Conservation (phyloP, 257 asterid species). For the Striga asiatica region DNA sequence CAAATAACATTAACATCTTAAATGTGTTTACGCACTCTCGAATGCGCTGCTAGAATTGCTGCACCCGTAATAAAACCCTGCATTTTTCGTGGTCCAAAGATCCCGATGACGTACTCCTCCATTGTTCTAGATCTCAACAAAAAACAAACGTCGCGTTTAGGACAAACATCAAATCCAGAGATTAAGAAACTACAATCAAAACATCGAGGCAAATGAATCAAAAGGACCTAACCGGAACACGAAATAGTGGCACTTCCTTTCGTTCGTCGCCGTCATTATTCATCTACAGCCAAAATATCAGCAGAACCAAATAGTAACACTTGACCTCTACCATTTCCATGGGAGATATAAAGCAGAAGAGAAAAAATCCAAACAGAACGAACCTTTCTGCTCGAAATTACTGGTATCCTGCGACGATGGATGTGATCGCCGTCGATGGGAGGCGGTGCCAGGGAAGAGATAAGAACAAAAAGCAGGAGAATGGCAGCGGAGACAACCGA, state of each 20-base stretch:
- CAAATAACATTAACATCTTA: not conserved
- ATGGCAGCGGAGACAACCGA: constrained; percentile 44
- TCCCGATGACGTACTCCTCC: constrained; percentile 44
- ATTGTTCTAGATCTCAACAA: constrained; percentile 43
- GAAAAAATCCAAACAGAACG: not conserved
- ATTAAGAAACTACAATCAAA: constrained; percentile 7
- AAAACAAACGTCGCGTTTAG: constrained; percentile 29
- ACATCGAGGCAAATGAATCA: not conserved
- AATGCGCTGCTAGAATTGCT: constrained; percentile 63
- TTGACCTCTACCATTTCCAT: not conserved
- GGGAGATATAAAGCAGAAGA: not conserved
- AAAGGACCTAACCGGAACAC: constrained; percentile 50
- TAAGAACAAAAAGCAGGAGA: constrained; percentile 38
- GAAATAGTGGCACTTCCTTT: constrained; percentile 22
- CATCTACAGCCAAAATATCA: constrained; percentile 21
- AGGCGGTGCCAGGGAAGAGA: constrained; percentile 68
- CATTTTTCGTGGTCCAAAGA: constrained; percentile 74
- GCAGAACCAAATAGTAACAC: constrained; percentile 12
- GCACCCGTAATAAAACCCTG: constrained; percentile 59
- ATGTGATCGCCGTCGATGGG: constrained; percentile 44
- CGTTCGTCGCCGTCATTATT: constrained; percentile 22
- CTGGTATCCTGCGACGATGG: constrained; percentile 21
- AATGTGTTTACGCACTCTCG: constrained; percentile 41
- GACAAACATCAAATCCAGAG: constrained; percentile 31
- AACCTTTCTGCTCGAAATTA: constrained; percentile 18